A percentile compares a stretch with the other conserved stretches of the same genome.
Evolutionary conservation across 2,329 filamentous ascomycete genomes (phyloP).

Genomic region (Zymoseptoria crescenta): DNA sequence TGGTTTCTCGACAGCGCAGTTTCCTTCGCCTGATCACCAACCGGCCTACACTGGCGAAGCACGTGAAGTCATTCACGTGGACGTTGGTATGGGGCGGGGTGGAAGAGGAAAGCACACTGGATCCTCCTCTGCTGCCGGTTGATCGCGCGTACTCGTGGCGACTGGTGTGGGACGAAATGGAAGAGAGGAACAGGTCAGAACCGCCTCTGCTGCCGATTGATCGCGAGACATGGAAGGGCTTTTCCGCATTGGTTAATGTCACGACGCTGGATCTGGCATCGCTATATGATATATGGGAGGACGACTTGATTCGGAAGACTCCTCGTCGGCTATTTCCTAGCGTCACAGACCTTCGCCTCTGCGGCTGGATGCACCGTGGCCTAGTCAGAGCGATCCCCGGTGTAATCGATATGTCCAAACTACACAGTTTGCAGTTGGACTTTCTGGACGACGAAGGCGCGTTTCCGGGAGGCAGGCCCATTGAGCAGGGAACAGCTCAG

Average conservation of each 20-base stretch:
- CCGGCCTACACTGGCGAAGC: conserved; percentile 3
- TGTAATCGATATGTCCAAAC: conserved; percentile 2
- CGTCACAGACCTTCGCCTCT: conserved; percentile 9
- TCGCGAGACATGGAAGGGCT: conserved; percentile 7
- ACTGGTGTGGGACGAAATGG: neutral
- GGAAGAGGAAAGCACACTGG: neutral
- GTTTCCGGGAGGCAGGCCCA: conserved; percentile 1
- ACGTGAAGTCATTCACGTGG: conserved; percentile 10
- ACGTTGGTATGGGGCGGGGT: conserved; percentile 5
- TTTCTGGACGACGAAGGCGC: conserved; percentile 7
- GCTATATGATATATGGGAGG: conserved; percentile 1
- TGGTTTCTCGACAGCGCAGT: conserved; percentile 6
- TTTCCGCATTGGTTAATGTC: conserved; percentile 5
- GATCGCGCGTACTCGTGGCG: neutral
- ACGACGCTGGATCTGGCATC: conserved; percentile 7
- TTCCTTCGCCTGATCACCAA: conserved; percentile 6
- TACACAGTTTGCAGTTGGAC: conserved; percentile 7
- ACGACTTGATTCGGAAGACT: conserved; percentile 2
- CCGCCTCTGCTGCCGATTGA: conserved; percentile 2
- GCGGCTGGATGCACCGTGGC: conserved; percentile 9
- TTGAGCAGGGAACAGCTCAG: neutral
- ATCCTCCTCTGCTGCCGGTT: neutral
- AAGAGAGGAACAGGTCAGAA: neutral
- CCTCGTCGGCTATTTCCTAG: conserved; percentile 5
- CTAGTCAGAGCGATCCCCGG: conserved; percentile 6